Evolutionary conservation across 2,329 filamentous ascomycete genomes (phyloP), one percentile per base, ranked within the genome.

Genomic region (Pezicula rhizophila): DNA sequence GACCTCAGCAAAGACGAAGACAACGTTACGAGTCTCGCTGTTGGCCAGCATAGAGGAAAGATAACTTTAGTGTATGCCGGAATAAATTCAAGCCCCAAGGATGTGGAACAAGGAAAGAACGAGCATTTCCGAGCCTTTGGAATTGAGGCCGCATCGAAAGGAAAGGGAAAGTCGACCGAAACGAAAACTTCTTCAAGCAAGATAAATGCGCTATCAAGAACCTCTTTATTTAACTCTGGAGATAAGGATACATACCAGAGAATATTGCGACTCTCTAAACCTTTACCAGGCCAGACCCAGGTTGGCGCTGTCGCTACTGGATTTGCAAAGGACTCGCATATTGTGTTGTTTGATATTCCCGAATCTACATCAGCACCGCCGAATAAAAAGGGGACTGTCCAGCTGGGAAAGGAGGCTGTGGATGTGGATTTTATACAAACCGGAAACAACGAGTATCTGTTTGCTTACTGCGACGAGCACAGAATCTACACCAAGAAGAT

Each of bases 1-100:
- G 82, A 89, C 51, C 80, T 96, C 43, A 87, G 87, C 53, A 78
- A 82, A 58, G 82, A 91, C 63, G 91, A 96, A 70, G 92, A 97
- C 68, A 95, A 87, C 49, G 88, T 95, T 50, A 89, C 86, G 56
- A 91, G 87, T 47, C 75, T 96, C 44, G 89, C 83, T 38, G 80
- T 85, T 46, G 82, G 89, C 56, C 77, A 70, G 63, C 77, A 61
- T 67, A 78, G 72, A 68, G 73, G 71, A 45, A 82, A 76, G 59
- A 73, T 64, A 45, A 78, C 79, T 5, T 64, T 78, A 38, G 69
- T 81, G 7, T 83, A 87, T 56, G 88, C 90, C 23, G 90, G 90
- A 47, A 84, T 96, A 70, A 96, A 96, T 66, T 90, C 89, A 51
- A 86, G 84, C 50, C 76, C 82, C 42, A 77, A 76, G 5, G 84